Conservation (phyloP, 169 alveolate species). For the Plasmodium berghei region DNA sequence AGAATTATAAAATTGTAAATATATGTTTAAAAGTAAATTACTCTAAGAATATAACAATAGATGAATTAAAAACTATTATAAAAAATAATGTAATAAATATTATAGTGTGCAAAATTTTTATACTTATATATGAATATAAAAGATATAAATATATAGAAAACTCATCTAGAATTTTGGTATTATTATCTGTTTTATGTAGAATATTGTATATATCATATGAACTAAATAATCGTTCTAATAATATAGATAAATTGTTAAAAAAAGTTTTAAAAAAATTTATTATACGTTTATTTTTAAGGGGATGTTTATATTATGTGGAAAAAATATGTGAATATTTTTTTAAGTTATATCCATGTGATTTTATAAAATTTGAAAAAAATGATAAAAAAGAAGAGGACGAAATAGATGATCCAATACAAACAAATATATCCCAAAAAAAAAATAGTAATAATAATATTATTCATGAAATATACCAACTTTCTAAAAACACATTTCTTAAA, state of each 20-base stretch:
- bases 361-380: neutral
- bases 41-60: slow-evolving; percentile 19
- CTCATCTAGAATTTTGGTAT: slow-evolving; percentile 28
- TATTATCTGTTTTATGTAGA: slow-evolving; percentile 40
- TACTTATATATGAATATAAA: slow-evolving; percentile 44
- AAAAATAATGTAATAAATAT: slow-evolving; percentile 41
- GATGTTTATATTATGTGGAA: slow-evolving; percentile 49
- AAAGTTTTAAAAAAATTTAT: slow-evolving; percentile 31
- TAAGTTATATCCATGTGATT: slow-evolving; percentile 16
- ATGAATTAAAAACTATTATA: slow-evolving; percentile 44
- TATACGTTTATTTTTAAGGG: slow-evolving; percentile 36
- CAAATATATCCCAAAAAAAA: too few species aligned
- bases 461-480: slow-evolving; percentile 14
- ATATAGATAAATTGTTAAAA: slow-evolving; percentile 5
- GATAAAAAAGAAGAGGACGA: neutral
- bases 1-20: slow-evolving; percentile 7
- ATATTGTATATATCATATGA: neutral
- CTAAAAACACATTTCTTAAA: slow-evolving; percentile 34
- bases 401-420: too few species aligned
- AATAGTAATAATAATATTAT: slow-evolving; percentile 6
- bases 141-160: slow-evolving; percentile 54
- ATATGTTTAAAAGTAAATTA: slow-evolving; percentile 15
- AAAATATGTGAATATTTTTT: slow-evolving; percentile 33
- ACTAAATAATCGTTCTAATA: neutral
- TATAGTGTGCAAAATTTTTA: slow-evolving; percentile 40